Percentiles rank a stretch among this genome's conserved stretches.
Evolutionary conservation across 2,329 filamentous ascomycete genomes (phyloP).

Genomic region (Fusarium sp.): DNA sequence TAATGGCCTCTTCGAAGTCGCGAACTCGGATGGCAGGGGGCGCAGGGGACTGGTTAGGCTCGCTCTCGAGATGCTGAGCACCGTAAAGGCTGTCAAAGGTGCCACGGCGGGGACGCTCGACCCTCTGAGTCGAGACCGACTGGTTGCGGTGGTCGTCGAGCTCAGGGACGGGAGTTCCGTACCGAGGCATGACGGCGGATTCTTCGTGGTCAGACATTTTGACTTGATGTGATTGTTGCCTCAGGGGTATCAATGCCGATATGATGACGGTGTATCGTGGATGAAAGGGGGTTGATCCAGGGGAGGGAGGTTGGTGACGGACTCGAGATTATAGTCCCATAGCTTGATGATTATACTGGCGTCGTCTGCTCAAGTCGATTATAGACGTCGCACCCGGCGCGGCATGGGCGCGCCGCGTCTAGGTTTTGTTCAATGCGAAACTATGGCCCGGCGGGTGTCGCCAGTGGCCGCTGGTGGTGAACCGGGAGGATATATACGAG

Average conservation of each 20-base stretch:
- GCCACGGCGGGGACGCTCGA: slow-evolving; percentile 73
- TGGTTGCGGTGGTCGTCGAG: slow-evolving; percentile 89
- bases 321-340: slow-evolving; percentile 49
- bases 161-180: slow-evolving; percentile 80
- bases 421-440: slow-evolving; percentile 47
- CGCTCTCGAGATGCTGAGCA: slow-evolving; percentile 59
- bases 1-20: slow-evolving; percentile 88
- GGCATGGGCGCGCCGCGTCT: slow-evolving; percentile 53
- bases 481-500: slow-evolving; percentile 13
- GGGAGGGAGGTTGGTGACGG: slow-evolving; percentile 33
- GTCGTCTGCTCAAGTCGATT: slow-evolving; percentile 33
- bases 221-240: slow-evolving; percentile 25
- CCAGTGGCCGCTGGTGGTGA: slow-evolving; percentile 28
- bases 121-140: slow-evolving; percentile 68
- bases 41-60: slow-evolving; percentile 38
- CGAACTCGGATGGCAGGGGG: slow-evolving; percentile 66
- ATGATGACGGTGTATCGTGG: slow-evolving; percentile 14
- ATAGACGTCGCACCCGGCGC: slow-evolving; percentile 50
- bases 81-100: slow-evolving; percentile 79
- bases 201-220: slow-evolving; percentile 78
- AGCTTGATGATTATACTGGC: slow-evolving; percentile 37
- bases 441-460: slow-evolving; percentile 38
- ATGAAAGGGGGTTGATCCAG: slow-evolving; percentile 21
- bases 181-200: slow-evolving; percentile 69
- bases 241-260: slow-evolving; percentile 10